Percentiles rank a stretch among this genome's conserved stretches.
phyloP scores from a whole-genome alignment of 2,329 filamentous ascomycete genomes.

The Fonsecaea erecta region DNA sequence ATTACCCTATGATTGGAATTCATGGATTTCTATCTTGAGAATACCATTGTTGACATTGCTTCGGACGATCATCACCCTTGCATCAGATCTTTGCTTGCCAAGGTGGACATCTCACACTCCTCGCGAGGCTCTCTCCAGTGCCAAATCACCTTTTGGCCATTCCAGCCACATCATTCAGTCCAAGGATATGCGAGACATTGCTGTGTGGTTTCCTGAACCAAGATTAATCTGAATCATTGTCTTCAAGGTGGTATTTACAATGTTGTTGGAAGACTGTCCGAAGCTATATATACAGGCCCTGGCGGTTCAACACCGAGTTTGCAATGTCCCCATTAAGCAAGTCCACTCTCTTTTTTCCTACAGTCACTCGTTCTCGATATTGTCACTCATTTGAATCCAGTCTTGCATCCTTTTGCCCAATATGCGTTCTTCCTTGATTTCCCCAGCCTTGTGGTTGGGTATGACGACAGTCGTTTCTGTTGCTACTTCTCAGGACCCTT shows the following conservation, averaged over 20 bases:
- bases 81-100: slow-evolving; percentile 23
- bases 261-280: slow-evolving; percentile 3
- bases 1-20: slow-evolving; percentile 13
- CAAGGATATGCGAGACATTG: slow-evolving; percentile 26
- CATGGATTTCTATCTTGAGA: slow-evolving; percentile 18
- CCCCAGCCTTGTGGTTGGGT: slow-evolving; percentile 27
- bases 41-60: slow-evolving; percentile 12
- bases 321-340: slow-evolving; percentile 15
- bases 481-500: slow-evolving; percentile 15
- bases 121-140: slow-evolving; percentile 6
- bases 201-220: slow-evolving; percentile 3
- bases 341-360: slow-evolving; percentile 21
- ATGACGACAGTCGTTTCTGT: slow-evolving; percentile 23
- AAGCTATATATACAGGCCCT: slow-evolving; percentile 25
- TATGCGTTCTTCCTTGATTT: slow-evolving; percentile 32
- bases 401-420: slow-evolving; percentile 8
- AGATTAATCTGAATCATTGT: slow-evolving; percentile 30
- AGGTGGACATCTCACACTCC: slow-evolving; percentile 7
- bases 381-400: slow-evolving; percentile 28
- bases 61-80: slow-evolving; percentile 25
- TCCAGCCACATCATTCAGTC: slow-evolving; percentile 3
- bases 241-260: not conserved
- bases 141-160: slow-evolving; percentile 5
- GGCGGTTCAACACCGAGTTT: not conserved
- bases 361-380: slow-evolving; percentile 22